Percentiles rank a stretch among this genome's conserved stretches.
These are phyloP conservation scores for Phytophthora pluvialis DNA, from an alignment of 352 stramenopile species.

Conservation along the genomic window DNA sequence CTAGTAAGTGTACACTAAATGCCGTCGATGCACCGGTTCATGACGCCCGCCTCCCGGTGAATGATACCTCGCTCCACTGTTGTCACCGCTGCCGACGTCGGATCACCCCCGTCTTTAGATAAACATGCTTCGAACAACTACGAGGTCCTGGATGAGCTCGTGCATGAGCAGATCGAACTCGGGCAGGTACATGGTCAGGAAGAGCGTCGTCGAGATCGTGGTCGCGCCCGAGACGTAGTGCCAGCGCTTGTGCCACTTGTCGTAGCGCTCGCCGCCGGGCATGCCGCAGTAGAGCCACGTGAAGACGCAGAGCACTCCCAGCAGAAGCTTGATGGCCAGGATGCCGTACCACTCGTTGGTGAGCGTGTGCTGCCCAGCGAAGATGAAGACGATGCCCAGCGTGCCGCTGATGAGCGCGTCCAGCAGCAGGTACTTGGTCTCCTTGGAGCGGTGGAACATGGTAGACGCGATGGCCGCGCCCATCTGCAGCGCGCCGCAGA, in stretches of 20 bases:
- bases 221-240: constrained; percentile 84
- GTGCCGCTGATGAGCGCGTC: constrained; percentile 82
- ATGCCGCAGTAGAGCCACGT: constrained; percentile 87
- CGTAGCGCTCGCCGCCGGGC: constrained; percentile 73
- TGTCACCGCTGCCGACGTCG: constrained; percentile 1
- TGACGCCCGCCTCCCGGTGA: neutral
- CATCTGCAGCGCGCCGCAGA: constrained; percentile 76
- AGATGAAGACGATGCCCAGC: constrained; percentile 73
- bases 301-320: constrained; percentile 66
- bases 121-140: constrained; percentile 56
- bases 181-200: constrained; percentile 77
- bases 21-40: neutral
- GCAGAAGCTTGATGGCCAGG: constrained; percentile 64
- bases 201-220: constrained; percentile 77
- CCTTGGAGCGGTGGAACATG: constrained; percentile 84
- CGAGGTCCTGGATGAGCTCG: constrained; percentile 71
- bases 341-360: constrained; percentile 83
- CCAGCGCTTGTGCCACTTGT: constrained; percentile 83
- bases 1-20: constrained; percentile 9
- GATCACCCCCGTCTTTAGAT: constrained; percentile 33
- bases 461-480: constrained; percentile 71
- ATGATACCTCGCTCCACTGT: neutral
- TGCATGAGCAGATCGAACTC: constrained; percentile 84
- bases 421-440: constrained; percentile 82
- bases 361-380: constrained; percentile 66